phyloP scores from a whole-genome alignment of 2,329 filamentous ascomycete genomes.

The Neopestalotiopsis sp. region DNA sequence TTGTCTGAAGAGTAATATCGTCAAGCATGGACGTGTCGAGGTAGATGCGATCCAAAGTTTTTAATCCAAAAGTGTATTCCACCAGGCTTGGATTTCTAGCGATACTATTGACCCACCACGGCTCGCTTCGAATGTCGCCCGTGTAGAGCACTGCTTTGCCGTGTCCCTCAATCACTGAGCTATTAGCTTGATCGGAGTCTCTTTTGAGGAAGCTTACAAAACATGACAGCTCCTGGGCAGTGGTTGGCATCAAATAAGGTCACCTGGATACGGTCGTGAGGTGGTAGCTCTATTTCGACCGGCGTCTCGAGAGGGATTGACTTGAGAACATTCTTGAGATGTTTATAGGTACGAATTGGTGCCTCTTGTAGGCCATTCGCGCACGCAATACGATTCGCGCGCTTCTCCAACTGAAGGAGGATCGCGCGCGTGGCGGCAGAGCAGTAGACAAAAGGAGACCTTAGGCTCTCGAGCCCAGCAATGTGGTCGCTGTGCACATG shows the following conservation, averaged over 20 bases:
- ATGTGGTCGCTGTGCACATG: constrained; percentile 94
- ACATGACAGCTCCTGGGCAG: constrained; percentile 90
- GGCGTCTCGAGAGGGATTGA: constrained; percentile 83
- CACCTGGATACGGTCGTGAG: constrained; percentile 72
- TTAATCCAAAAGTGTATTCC: constrained; percentile 72
- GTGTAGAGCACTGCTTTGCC: constrained; percentile 82
- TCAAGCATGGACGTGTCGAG: constrained; percentile 81
- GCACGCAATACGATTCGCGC: constrained; percentile 81
- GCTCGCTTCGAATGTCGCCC: constrained; percentile 84
- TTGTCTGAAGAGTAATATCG: constrained; percentile 55
- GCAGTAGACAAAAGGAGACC: constrained; percentile 87
- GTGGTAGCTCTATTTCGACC: constrained; percentile 74
- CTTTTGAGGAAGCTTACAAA: constrained; percentile 52
- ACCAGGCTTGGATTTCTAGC: constrained; percentile 73
- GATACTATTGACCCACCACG: constrained; percentile 82
- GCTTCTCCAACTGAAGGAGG: constrained; percentile 78
- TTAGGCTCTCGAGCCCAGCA: constrained; percentile 75
- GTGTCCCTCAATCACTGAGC: constrained; percentile 72
- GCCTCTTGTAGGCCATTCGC: constrained; percentile 78
- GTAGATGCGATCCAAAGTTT: constrained; percentile 79
- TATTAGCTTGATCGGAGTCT: neutral
- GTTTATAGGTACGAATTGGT: constrained; percentile 75
- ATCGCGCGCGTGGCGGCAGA: constrained; percentile 83
- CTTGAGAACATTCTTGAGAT: constrained; percentile 75
- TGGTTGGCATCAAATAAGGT: constrained; percentile 93